A percentile compares a stretch with the other conserved stretches of the same genome.
Evolutionary conservation across 139 green algal species (phyloP).

Genomic region (Closterium sp.): DNA sequence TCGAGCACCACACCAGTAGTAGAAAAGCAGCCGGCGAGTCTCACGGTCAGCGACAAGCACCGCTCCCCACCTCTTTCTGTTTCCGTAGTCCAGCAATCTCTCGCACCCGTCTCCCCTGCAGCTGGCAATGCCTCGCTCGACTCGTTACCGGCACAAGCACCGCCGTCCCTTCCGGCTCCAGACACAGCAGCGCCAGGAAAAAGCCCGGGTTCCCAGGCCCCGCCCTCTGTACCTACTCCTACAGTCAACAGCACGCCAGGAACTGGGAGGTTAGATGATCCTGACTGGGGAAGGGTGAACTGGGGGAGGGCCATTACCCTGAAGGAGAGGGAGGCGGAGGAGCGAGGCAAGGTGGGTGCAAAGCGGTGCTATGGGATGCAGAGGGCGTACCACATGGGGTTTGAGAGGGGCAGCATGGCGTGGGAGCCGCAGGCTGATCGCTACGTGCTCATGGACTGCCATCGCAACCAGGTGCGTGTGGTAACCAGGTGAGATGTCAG

Average conservation of each 20-base stretch:
- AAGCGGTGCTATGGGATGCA: neutral
- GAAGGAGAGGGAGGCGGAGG: neutral
- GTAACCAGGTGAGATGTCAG: neutral
- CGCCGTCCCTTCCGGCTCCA: too few relatives aligned
- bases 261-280: neutral
- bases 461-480: neutral
- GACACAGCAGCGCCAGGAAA: neutral
- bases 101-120: neutral
- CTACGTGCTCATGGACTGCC: neutral
- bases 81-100: neutral
- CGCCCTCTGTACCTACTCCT: too few relatives aligned
- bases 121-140: neutral
- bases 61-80: neutral
- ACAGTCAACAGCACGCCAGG: too few relatives aligned
- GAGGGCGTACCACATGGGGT: neutral
- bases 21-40: too few relatives aligned
- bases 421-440: neutral
- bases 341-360: neutral
- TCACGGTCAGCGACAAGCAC: neutral
- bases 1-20: neutral
- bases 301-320: neutral
- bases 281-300: neutral
- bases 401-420: neutral
- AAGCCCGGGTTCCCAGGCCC: neutral
- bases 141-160: neutral